Evolutionary conservation across 441 rosid species (phyloP).

Genomic region (Melastoma candidum): DNA sequence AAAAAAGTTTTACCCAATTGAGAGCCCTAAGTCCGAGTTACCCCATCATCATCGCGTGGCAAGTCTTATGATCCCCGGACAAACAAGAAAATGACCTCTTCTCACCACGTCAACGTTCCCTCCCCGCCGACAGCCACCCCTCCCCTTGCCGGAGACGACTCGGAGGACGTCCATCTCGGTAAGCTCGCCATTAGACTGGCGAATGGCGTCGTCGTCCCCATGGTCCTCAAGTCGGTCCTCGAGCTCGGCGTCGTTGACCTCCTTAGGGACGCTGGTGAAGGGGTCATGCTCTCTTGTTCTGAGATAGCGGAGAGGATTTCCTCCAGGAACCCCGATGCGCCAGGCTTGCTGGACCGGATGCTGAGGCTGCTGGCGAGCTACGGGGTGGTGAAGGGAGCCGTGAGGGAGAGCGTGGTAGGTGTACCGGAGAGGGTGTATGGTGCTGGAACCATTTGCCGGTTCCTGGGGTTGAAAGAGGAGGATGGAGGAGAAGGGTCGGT

Average conservation of each 20-base stretch:
- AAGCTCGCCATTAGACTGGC: slow-evolving; percentile 2
- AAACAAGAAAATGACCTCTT: too few relatives aligned
- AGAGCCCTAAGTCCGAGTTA: too few relatives aligned
- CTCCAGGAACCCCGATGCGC: background rate
- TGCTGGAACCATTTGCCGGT: slow-evolving; percentile 20
- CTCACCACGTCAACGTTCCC: too few relatives aligned
- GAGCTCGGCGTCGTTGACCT: slow-evolving; percentile 8
- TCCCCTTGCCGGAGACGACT: too few relatives aligned
- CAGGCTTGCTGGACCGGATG: slow-evolving; percentile 11
- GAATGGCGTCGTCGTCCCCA: slow-evolving; percentile 1
- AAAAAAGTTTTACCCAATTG: too few relatives aligned
- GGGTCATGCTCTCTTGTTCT: background rate
- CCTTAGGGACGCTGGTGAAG: background rate
- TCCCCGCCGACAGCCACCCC: too few relatives aligned
- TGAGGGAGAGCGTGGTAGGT: slow-evolving; percentile 2
- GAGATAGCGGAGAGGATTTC: slow-evolving; percentile 9
- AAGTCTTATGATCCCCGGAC: too few relatives aligned
- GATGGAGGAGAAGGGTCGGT: slow-evolving; percentile 19
- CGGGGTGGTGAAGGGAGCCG: slow-evolving; percentile 7
- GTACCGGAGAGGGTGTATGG: slow-evolving; percentile 20
- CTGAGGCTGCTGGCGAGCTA: slow-evolving; percentile 11
- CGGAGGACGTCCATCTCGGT: too few relatives aligned
- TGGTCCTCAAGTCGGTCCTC: slow-evolving; percentile 6
- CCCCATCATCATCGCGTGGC: too few relatives aligned
- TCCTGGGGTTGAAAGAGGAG: slow-evolving; percentile 15